A percentile compares a stretch with the other conserved stretches of the same genome.
Conservation (phyloP, 108 stramenopile genomes). For the Pseudonitzschia pungens region DNA sequence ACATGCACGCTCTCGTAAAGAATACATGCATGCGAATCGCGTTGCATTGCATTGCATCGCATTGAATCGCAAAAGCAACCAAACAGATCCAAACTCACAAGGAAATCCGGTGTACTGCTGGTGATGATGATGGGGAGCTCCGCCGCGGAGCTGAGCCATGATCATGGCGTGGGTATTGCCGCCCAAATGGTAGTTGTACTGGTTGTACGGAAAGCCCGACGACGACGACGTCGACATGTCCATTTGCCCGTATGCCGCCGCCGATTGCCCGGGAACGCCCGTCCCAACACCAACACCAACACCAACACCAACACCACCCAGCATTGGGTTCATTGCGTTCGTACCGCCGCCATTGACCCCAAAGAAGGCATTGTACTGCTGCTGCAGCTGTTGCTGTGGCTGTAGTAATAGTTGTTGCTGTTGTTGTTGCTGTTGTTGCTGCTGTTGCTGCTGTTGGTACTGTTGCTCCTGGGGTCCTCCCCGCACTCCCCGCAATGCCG, state of each 20-base stretch:
- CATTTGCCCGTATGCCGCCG: constrained; percentile 1
- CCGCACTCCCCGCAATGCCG: constrained; percentile 31
- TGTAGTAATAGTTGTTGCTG: not conserved
- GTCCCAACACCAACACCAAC: too few relatives aligned
- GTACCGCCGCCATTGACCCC: constrained; percentile 3
- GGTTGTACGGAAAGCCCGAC: constrained; percentile 16
- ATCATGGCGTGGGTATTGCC: constrained; percentile 15
- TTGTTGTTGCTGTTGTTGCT: not conserved
- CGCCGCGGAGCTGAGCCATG: constrained; percentile 17
- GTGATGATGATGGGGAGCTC: too few relatives aligned
- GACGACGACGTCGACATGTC: too few relatives aligned
- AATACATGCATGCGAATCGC: too few relatives aligned
- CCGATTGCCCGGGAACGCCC: not conserved
- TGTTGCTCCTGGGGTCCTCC: constrained; percentile 20
- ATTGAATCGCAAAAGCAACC: not conserved
- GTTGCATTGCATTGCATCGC: too few relatives aligned
- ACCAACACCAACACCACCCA: too few relatives aligned
- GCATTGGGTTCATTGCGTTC: not conserved
- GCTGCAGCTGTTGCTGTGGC: not conserved
- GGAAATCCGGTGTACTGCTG: constrained; percentile 8
- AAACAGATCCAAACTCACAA: too few relatives aligned
- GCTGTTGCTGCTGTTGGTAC: not conserved
- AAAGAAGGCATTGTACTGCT: not conserved
- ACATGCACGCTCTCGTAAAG: too few relatives aligned
- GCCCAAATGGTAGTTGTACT: constrained; percentile 12